Evolutionary conservation across 257 asterid species (phyloP).

Genomic region (Przewalskia tangutica): DNA sequence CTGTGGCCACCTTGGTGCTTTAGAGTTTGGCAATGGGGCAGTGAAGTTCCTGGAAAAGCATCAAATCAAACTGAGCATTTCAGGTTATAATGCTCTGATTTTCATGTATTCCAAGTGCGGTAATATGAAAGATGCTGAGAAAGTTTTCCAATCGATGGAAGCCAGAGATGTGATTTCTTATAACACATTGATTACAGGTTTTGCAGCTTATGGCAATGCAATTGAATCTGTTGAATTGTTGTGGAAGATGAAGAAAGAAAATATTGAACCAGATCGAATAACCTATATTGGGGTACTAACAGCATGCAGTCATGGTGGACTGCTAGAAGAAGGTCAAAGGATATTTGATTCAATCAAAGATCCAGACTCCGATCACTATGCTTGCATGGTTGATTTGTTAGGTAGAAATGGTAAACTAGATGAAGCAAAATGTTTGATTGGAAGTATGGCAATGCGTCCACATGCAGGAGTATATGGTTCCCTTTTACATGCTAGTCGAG

Average conservation of each 20-base stretch:
- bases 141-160: constrained; percentile 36
- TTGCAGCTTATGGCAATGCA: constrained; percentile 60
- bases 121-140: constrained; percentile 42
- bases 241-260: constrained; percentile 38
- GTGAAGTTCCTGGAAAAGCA: constrained; percentile 25
- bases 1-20: constrained; percentile 75
- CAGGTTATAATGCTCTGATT: constrained; percentile 46
- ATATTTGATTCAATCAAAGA: constrained; percentile 43
- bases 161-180: constrained; percentile 53
- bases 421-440: constrained; percentile 47
- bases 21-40: constrained; percentile 49
- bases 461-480: constrained; percentile 54
- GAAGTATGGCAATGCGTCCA: constrained; percentile 44
- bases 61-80: constrained; percentile 27
- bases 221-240: constrained; percentile 39
- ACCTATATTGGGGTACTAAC: constrained; percentile 49
- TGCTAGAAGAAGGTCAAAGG: constrained; percentile 36
- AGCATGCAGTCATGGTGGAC: constrained; percentile 73
- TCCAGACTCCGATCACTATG: constrained; percentile 59
- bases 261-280: constrained; percentile 43
- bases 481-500: constrained; percentile 47
- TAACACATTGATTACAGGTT: constrained; percentile 59
- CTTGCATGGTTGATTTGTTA: constrained; percentile 66
- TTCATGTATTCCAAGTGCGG: constrained; percentile 83
- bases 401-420: constrained; percentile 60